Conservation (phyloP, 768 basidiomycete species). For the Mycena leptocephala region DNA sequence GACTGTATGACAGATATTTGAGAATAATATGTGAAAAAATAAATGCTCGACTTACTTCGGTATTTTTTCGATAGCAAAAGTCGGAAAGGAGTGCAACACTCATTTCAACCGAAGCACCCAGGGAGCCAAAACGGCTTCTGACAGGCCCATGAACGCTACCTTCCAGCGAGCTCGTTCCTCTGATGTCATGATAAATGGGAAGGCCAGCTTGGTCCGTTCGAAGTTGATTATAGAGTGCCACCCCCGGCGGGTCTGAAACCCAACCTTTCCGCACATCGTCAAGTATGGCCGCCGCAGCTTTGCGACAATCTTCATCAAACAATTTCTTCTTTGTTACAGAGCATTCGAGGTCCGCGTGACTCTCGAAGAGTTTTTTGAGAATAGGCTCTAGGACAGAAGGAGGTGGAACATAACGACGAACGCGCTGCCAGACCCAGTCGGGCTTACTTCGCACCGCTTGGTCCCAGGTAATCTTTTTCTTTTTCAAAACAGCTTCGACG, state of each 20-base stretch:
- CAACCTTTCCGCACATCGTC: neutral
- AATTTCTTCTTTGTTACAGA: neutral
- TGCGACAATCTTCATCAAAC: neutral
- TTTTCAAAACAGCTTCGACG: neutral
- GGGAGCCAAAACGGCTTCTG: neutral
- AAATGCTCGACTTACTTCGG: too few relatives aligned
- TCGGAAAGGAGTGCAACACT: neutral
- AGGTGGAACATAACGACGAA: neutral
- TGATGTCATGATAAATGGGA: neutral
- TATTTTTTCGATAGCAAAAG: too few relatives aligned
- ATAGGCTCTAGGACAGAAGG: neutral
- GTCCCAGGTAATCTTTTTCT: neutral
- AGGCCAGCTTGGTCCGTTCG: neutral
- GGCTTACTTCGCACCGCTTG: neutral
- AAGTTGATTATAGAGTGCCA: neutral
- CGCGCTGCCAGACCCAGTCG: slow-evolving; percentile 1
- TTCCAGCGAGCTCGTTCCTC: neutral
- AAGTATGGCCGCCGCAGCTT: neutral
- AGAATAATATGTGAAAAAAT: too few relatives aligned
- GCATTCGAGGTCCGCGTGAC: neutral
- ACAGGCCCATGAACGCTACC: neutral
- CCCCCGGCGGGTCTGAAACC: neutral
- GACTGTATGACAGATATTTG: too few relatives aligned
- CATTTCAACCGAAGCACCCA: neutral
- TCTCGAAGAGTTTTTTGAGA: neutral